phyloP scores from a whole-genome alignment of 2,329 filamentous ascomycete species.

The Colletotrichum eremochloae region DNA sequence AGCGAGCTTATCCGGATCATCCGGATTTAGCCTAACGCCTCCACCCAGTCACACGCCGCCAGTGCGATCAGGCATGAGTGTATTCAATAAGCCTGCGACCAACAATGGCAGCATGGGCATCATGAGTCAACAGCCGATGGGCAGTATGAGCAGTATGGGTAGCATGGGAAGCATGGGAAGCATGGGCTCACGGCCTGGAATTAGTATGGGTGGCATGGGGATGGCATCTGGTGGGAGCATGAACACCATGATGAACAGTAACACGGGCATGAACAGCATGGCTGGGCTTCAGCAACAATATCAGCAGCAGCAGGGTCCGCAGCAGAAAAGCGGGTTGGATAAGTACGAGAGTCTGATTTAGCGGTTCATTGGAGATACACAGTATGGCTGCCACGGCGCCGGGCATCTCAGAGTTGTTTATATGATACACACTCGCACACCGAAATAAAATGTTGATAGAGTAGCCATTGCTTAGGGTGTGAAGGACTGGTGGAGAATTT shows the following conservation, averaged over 20 bases:
- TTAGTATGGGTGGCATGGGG: constrained; percentile 43
- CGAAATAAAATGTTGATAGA: background rate
- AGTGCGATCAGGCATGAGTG: constrained; percentile 43
- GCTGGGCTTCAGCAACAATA: constrained; percentile 45
- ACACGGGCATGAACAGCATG: constrained; percentile 46
- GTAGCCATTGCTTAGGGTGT: constrained; percentile 5
- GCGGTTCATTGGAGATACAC: constrained; percentile 31
- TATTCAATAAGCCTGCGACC: constrained; percentile 40
- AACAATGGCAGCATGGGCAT: constrained; percentile 37
- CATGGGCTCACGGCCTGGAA: constrained; percentile 43
- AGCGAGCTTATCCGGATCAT: constrained; percentile 46
- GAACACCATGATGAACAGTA: constrained; percentile 45
- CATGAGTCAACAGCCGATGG: constrained; percentile 34
- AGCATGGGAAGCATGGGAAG: constrained; percentile 29
- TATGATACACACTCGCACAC: constrained; percentile 13
- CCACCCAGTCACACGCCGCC: constrained; percentile 55
- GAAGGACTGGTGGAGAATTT: background rate
- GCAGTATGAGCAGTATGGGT: constrained; percentile 41
- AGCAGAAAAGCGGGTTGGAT: constrained; percentile 69
- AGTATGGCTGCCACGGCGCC: background rate
- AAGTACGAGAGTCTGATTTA: constrained; percentile 77
- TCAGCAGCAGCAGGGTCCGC: constrained; percentile 47
- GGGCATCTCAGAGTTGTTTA: constrained; percentile 31
- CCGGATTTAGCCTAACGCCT: constrained; percentile 63
- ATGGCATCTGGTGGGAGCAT: constrained; percentile 50